Conservation (phyloP, 2,329 filamentous ascomycete genomes). For the Botrytis galanthina region DNA sequence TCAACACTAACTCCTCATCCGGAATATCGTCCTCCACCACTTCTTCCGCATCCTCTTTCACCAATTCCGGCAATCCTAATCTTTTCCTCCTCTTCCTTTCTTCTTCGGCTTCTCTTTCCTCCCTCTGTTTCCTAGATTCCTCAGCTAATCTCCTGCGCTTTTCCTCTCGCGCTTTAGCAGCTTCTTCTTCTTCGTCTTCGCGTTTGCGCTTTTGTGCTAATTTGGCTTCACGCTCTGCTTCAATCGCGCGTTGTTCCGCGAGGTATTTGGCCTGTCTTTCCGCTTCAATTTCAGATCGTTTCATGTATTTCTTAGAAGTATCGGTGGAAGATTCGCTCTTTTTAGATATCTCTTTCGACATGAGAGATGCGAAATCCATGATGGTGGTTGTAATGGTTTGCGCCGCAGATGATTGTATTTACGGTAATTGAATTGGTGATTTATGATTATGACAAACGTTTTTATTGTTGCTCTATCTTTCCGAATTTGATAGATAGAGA, state of each 20-base stretch:
- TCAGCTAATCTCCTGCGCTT: slow-evolving; percentile 80
- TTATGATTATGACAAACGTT: not conserved
- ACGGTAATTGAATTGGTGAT: not conserved
- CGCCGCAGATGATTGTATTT: not conserved
- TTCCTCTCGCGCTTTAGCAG: slow-evolving; percentile 69
- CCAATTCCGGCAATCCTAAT: slow-evolving; percentile 75
- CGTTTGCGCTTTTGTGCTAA: slow-evolving; percentile 78
- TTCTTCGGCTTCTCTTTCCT: slow-evolving; percentile 71
- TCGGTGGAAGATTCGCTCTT: slow-evolving; percentile 52
- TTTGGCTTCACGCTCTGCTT: slow-evolving; percentile 67
- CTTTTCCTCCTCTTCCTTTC: slow-evolving; percentile 72
- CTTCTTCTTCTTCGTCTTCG: slow-evolving; percentile 78
- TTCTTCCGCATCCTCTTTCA: slow-evolving; percentile 50
- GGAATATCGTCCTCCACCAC: slow-evolving; percentile 59
- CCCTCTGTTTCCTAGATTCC: slow-evolving; percentile 66
- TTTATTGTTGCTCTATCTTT: not conserved
- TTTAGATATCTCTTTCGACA: slow-evolving; percentile 90
- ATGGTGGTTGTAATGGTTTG: slow-evolving; percentile 31
- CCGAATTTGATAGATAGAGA: not conserved
- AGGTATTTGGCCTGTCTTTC: slow-evolving; percentile 76
- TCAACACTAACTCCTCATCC: slow-evolving; percentile 66
- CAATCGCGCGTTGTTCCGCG: slow-evolving; percentile 74
- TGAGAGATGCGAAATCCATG: slow-evolving; percentile 95
- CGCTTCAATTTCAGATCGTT: slow-evolving; percentile 82
- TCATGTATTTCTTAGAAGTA: slow-evolving; percentile 70